Percentiles rank a stretch among this genome's conserved stretches.
Conservation (phyloP, 2,329 filamentous ascomycete species). For the Cladosporium sp. region DNA sequence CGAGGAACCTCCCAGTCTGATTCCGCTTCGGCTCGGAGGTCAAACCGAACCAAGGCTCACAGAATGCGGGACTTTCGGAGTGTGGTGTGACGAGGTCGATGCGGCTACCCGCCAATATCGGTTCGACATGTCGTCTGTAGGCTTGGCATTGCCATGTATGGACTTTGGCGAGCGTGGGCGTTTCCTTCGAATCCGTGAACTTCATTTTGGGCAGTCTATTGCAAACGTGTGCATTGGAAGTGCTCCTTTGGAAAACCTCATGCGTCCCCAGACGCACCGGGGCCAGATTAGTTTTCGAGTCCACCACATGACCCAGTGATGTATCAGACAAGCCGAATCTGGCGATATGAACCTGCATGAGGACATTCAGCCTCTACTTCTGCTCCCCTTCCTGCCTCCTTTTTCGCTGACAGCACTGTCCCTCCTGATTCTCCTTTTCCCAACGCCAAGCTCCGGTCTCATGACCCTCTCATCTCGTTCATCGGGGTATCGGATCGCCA, state of each 20-base stretch:
- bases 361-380: neutral
- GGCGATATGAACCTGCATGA: neutral
- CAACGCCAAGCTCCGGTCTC: slow-evolving; percentile 29
- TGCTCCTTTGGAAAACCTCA: neutral
- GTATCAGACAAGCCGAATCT: neutral
- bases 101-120: slow-evolving; percentile 7
- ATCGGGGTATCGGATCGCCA: slow-evolving; percentile 59
- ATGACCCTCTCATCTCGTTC: slow-evolving; percentile 42
- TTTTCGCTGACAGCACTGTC: slow-evolving; percentile 21
- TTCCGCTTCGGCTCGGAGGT: neutral
- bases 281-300: neutral
- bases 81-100: neutral
- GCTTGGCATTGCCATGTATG: slow-evolving; percentile 2
- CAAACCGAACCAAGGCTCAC: slow-evolving; percentile 6
- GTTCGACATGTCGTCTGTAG: neutral
- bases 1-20: neutral
- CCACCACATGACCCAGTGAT: neutral
- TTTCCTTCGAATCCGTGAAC: too few relatives aligned
- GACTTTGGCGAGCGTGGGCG: neutral
- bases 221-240: neutral
- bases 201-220: too few relatives aligned
- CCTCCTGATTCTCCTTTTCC: slow-evolving; percentile 30
- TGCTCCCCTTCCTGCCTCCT: slow-evolving; percentile 19
- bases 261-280: neutral
- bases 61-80: neutral